Percentiles rank a stretch among this genome's conserved stretches.
These are phyloP conservation scores for Daldinia childiae DNA, from an alignment of 495 filamentous ascomycete species.

Conservation along the genomic window DNA sequence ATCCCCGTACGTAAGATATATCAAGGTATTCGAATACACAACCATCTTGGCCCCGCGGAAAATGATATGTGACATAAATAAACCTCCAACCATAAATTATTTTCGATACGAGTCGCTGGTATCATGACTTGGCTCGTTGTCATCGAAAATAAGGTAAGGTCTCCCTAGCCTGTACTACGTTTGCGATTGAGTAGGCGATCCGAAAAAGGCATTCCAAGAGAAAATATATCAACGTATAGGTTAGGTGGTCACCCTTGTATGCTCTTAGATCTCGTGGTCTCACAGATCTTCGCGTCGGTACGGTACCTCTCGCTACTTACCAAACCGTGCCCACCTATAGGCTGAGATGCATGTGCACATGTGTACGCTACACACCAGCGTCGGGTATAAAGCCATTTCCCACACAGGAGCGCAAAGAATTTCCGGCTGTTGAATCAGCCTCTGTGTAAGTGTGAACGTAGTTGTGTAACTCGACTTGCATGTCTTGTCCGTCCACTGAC, in stretches of 20 bases:
- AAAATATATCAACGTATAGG: too few species aligned
- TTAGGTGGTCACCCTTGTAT: too few species aligned
- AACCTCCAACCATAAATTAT: not conserved
- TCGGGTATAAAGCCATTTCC: not conserved
- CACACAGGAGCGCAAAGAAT: not conserved
- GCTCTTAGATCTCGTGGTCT: not conserved
- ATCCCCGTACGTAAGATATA: too few species aligned
- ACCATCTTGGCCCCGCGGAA: not conserved
- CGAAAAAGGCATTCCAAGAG: too few species aligned
- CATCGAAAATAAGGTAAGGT: not conserved
- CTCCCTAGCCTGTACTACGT: not conserved
- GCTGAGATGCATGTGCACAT: not conserved
- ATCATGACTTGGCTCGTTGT: not conserved
- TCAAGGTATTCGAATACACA: not conserved
- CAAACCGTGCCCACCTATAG: not conserved
- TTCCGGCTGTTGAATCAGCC: not conserved
- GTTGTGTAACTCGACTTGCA: slow-evolving; percentile 26
- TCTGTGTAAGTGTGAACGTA: not conserved
- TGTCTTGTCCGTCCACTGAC: slow-evolving; percentile 8
- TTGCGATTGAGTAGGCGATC: not conserved
- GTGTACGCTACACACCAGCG: not conserved
- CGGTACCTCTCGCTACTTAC: not conserved
- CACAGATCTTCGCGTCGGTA: not conserved
- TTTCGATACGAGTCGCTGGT: not conserved
- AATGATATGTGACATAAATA: not conserved